phyloP scores from a whole-genome alignment of 805 yeast genomes.

The Candida sithepensis region DNA sequence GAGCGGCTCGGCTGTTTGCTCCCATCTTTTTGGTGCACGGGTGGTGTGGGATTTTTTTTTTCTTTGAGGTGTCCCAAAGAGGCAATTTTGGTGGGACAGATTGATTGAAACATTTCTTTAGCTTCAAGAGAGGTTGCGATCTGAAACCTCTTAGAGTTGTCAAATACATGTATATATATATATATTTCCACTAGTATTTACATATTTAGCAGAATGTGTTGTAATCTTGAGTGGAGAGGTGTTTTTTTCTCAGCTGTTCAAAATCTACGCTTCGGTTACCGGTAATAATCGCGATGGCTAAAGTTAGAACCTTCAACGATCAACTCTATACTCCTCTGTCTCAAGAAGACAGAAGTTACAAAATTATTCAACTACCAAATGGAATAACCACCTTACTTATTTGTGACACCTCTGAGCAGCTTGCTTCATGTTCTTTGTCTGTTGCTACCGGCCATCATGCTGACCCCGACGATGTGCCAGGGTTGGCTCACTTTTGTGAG shows the following conservation, averaged over 20 bases:
- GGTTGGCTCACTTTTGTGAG: constrained; percentile 89
- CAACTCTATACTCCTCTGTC: constrained; percentile 16
- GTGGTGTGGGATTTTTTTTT: too few species aligned
- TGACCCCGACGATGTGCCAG: constrained; percentile 69
- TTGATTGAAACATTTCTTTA: not conserved
- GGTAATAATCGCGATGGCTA: constrained; percentile 5
- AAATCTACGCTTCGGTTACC: too few species aligned
- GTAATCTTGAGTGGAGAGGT: too few species aligned
- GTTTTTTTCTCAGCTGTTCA: too few species aligned
- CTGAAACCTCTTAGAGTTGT: too few species aligned
- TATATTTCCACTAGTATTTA: not conserved
- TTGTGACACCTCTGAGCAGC: constrained; percentile 66
- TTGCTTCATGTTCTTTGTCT: constrained; percentile 67
- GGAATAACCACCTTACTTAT: constrained; percentile 67
- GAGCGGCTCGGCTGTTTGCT: too few species aligned
- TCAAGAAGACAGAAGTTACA: constrained; percentile 35
- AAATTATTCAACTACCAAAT: constrained; percentile 53
- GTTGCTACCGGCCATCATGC: constrained; percentile 78
- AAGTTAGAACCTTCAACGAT: constrained; percentile 4
- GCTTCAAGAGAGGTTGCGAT: too few species aligned
- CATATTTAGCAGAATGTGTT: not conserved
- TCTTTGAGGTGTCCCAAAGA: constrained; percentile 8
- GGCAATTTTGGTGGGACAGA: not conserved
- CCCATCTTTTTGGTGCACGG: too few species aligned
- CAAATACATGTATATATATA: not conserved